Conservation (phyloP, 176 grass and related monocot genomes). For the Dendrocalamus sinicus region DNA sequence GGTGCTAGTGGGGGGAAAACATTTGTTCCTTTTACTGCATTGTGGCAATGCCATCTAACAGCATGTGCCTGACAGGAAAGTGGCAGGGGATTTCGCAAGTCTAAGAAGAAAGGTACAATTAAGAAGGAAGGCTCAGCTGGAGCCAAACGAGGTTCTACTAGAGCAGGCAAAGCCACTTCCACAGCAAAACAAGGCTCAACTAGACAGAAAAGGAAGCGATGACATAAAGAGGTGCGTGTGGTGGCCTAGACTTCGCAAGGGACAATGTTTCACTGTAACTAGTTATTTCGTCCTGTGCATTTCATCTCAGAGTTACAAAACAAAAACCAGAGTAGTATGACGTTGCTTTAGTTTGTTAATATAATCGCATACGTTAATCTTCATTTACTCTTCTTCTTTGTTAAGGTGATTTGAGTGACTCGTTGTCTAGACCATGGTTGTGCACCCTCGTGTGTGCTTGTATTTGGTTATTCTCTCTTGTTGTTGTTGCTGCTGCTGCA, state of each 20-base stretch:
- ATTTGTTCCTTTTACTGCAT: not conserved
- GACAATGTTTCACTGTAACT: constrained; percentile 34
- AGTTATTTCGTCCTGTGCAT: not conserved
- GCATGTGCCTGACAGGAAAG: constrained; percentile 52
- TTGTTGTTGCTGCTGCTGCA: not conserved
- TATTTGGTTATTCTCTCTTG: not conserved
- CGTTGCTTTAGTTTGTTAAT: not conserved
- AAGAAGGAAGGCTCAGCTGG: constrained; percentile 36
- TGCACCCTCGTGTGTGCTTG: not conserved
- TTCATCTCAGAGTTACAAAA: not conserved
- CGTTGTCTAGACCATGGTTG: not conserved
- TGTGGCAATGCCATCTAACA: constrained; percentile 24
- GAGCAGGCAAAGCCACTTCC: constrained; percentile 18
- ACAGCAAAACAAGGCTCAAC: constrained; percentile 25
- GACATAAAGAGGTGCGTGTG: not conserved
- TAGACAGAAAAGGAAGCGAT: constrained; percentile 51
- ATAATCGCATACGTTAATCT: not conserved
- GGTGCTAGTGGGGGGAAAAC: not conserved
- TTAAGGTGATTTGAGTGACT: not conserved
- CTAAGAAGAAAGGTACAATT: constrained; percentile 49
- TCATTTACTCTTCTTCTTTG: not conserved
- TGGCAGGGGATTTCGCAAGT: constrained; percentile 47
- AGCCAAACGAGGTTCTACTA: constrained; percentile 15
- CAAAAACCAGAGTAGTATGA: not conserved
- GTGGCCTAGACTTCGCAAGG: not conserved